Evolutionary conservation across 2,329 filamentous ascomycete genomes (phyloP).

Genomic region (Colletotrichum eremochloae): DNA sequence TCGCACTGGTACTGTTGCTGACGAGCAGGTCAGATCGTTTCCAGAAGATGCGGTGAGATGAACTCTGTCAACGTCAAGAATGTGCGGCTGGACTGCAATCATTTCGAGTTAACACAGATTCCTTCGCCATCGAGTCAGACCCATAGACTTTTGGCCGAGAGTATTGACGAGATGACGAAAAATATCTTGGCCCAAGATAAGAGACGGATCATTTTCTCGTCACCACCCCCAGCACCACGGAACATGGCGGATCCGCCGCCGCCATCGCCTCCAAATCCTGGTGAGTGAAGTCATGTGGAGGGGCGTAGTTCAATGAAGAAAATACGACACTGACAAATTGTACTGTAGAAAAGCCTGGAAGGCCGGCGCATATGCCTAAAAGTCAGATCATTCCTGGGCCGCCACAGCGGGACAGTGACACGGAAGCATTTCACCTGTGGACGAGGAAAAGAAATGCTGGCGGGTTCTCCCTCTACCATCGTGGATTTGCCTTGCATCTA

Average conservation of each 20-base stretch:
- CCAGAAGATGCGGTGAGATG: conserved; percentile 16
- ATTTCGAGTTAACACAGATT: conserved; percentile 43
- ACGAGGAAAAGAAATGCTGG: conserved; percentile 13
- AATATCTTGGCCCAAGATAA: not conserved
- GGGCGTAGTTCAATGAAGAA: not conserved
- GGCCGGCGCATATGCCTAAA: not conserved
- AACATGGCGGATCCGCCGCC: not conserved
- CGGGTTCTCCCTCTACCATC: not conserved
- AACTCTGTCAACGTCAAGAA: conserved; percentile 4
- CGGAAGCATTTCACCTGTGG: conserved; percentile 18
- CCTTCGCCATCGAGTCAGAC: conserved; percentile 39
- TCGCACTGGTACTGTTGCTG: not conserved
- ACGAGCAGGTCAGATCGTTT: conserved; percentile 12
- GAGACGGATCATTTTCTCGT: conserved; percentile 7
- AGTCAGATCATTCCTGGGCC: not conserved
- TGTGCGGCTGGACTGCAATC: conserved; percentile 40
- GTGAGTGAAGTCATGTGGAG: not conserved
- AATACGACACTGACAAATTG: not conserved
- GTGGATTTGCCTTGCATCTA: not conserved
- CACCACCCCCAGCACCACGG: not conserved
- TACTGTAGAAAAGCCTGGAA: not conserved
- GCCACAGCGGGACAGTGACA: not conserved
- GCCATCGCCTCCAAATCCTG: conserved; percentile 13
- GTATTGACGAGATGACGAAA: conserved; percentile 21
- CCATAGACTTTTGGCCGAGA: conserved; percentile 33